Evolutionary conservation across 176 grass and related monocot genomes (phyloP), one percentile per base, ranked within the genome.

Genomic region (Chrysopogon serrulatus): DNA sequence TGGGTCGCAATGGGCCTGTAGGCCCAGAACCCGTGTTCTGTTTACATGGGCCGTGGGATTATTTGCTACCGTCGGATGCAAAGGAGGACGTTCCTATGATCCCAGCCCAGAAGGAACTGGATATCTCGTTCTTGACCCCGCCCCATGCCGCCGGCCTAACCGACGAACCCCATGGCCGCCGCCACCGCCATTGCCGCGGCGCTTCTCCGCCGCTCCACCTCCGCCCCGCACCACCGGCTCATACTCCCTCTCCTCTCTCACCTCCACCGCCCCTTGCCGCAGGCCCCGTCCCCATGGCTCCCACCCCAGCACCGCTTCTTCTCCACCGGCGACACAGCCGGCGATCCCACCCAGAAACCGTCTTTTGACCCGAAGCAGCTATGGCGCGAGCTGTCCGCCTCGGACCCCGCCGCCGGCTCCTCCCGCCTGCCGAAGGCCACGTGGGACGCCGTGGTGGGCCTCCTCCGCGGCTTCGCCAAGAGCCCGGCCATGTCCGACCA

Each of bases 401-500:
- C 60, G 40, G 88, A 84, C 12, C 31, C 75, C 7, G 34, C 57
- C 27, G 13, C 26, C 4, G 78, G 87, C 53, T 85, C 82, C 69
- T 43, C 79, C 43, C 87, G 56, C 35, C 85, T 90, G 45, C 73
- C 72, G 5, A 94, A 94, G 79, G 71, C 87, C 60, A 82, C 85
- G 59, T 90, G 93, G 89, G 89, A 93, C 61, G 32, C 87, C 31
- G 67, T 92, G 19, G 17, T 70, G 31, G 17, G 14, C 30, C 74
- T 95, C 60, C 65, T 93, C 65, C 93, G 89, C 71, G 67, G 74
- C 76, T 98, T 98, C 79, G 82, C 84, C 61, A 90, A 90, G 48
- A 88, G 90, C 15, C 85, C 93, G 11, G 89, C 89, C 85, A 92
- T 89, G 37, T 90, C 88, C 44, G 91, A 95, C 62, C 96, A 98